These are phyloP conservation scores for Chenopodium album DNA, from an alignment of 148 eudicot genomes.

Conservation along the genomic window DNA sequence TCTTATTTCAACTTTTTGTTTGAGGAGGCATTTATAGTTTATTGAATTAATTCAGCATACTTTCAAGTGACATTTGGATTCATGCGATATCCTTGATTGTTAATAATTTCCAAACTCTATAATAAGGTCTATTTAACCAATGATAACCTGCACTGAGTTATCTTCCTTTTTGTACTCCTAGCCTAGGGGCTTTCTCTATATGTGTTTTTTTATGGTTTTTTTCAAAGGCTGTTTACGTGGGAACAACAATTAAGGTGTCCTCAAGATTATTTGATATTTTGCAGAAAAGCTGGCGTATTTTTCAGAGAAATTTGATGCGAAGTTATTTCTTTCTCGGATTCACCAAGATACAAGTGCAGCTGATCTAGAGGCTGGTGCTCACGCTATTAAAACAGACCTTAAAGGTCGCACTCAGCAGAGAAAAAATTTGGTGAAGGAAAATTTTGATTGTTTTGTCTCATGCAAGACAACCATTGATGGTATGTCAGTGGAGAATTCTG, in stretches of 20 bases:
- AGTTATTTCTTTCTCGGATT: slow-evolving; percentile 80
- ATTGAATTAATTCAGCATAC: not conserved
- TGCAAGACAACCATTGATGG: slow-evolving; percentile 99
- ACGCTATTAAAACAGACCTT: slow-evolving; percentile 84
- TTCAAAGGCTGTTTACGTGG: too few species aligned
- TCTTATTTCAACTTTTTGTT: slow-evolving; percentile 17
- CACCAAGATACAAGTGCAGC: slow-evolving; percentile 87
- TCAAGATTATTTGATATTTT: slow-evolving; percentile 22
- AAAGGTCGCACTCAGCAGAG: slow-evolving; percentile 89
- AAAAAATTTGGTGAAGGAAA: slow-evolving; percentile 92
- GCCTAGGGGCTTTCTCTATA: not conserved
- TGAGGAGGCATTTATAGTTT: not conserved
- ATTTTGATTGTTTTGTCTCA: slow-evolving; percentile 96
- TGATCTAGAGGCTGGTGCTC: slow-evolving; percentile 86
- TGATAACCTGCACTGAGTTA: not conserved
- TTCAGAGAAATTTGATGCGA: slow-evolving; percentile 89
- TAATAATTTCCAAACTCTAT: not conserved
- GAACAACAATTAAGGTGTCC: not conserved
- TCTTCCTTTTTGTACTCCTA: not conserved
- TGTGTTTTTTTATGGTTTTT: too few species aligned
- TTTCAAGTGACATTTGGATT: not conserved
- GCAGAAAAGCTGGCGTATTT: slow-evolving; percentile 89
- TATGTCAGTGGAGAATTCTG: slow-evolving; percentile 31
- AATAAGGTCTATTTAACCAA: too few species aligned
- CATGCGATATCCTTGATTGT: not conserved